These are phyloP conservation scores for Leishmania martiniquensis DNA, from an alignment of 208 protist genomes.

Conservation along the genomic window DNA sequence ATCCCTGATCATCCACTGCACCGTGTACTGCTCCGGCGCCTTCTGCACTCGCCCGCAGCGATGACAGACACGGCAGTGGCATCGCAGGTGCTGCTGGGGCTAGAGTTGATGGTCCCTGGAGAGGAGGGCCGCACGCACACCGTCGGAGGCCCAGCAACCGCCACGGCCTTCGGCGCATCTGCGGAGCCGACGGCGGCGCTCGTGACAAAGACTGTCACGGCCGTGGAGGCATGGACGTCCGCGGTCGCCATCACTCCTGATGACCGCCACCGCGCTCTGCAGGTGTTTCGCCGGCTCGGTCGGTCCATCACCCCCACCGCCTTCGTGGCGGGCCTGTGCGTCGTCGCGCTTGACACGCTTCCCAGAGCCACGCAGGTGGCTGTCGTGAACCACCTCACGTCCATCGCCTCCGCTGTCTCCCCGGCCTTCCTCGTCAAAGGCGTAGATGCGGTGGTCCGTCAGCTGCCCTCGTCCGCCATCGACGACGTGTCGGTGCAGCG, in stretches of 20 bases:
- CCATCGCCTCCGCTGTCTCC: constrained; percentile 49
- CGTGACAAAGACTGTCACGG: neutral
- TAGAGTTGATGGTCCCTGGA: constrained; percentile 31
- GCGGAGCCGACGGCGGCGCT: neutral
- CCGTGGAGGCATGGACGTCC: neutral
- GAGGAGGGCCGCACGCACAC: constrained; percentile 1
- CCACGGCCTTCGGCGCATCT: neutral
- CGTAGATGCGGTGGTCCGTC: constrained; percentile 39
- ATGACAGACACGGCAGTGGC: constrained; percentile 35
- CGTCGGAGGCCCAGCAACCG: neutral
- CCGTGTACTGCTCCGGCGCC: constrained; percentile 42
- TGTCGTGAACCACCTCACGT: constrained; percentile 71
- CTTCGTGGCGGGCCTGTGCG: constrained; percentile 74
- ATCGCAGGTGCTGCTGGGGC: constrained; percentile 28
- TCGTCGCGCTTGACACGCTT: constrained; percentile 44
- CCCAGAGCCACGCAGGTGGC: constrained; percentile 46
- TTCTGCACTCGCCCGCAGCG: constrained; percentile 47
- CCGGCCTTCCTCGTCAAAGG: constrained; percentile 54
- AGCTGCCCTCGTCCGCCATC: constrained; percentile 24
- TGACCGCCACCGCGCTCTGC: constrained; percentile 35
- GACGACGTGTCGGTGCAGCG: constrained; percentile 72
- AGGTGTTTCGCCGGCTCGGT: constrained; percentile 58
- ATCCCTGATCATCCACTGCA: constrained; percentile 73
- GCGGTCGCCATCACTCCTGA: constrained; percentile 16
- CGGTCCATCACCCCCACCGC: constrained; percentile 45